A percentile compares a stretch with the other conserved stretches of the same genome.
Conservation (phyloP, 108 stramenopile genomes). For the Mediolabrus comicus region DNA sequence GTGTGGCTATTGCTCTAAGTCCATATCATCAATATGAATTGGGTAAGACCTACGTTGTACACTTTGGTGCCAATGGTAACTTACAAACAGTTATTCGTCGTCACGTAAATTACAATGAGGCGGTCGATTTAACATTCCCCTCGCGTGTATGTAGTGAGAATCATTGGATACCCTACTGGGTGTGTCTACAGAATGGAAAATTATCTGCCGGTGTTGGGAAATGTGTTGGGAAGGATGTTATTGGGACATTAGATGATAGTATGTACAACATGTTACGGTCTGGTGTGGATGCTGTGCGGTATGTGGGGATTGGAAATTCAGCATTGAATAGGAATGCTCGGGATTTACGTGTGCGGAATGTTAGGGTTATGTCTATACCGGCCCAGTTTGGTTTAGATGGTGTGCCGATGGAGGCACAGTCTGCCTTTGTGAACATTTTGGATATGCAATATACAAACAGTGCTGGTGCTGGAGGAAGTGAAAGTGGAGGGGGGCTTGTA, state of each 20-base stretch:
- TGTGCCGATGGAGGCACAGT: constrained; percentile 36
- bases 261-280: constrained; percentile 58
- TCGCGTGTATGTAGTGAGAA: constrained; percentile 49
- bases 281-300: constrained; percentile 52
- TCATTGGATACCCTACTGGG: constrained; percentile 56
- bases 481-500: constrained; percentile 15
- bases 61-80: constrained; percentile 64
- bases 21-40: constrained; percentile 50
- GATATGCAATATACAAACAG: constrained; percentile 12
- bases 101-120: constrained; percentile 42
- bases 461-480: neutral
- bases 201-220: constrained; percentile 56
- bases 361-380: constrained; percentile 48
- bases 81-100: constrained; percentile 51
- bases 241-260: constrained; percentile 61
- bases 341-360: constrained; percentile 51
- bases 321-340: constrained; percentile 46
- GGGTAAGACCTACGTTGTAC: constrained; percentile 60
- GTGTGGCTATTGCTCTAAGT: constrained; percentile 58
- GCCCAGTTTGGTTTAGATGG: constrained; percentile 31
- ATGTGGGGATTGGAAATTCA: constrained; percentile 67
- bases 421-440: constrained; percentile 30
- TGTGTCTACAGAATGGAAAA: constrained; percentile 42
- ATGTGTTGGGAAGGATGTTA: constrained; percentile 49
- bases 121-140: constrained; percentile 46